Evolutionary conservation across 2,329 filamentous ascomycete genomes (phyloP).

Genomic region (Ceratocystis colombiana): DNA sequence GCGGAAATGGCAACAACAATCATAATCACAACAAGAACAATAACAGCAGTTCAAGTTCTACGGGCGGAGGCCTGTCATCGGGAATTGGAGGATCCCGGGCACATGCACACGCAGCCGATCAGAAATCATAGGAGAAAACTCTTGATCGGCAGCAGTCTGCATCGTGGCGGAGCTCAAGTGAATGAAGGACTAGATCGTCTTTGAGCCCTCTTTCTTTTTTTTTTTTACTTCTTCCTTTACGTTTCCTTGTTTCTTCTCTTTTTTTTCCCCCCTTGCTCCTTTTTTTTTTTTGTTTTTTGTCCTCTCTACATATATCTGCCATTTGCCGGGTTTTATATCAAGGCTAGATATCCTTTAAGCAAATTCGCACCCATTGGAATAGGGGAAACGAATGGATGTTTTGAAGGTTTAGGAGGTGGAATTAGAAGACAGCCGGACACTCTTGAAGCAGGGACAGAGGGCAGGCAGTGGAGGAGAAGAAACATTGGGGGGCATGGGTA

Average conservation of each 20-base stretch:
- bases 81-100: constrained; percentile 13
- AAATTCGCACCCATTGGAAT: too few species aligned
- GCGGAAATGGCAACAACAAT: not conserved
- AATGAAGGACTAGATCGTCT: not conserved
- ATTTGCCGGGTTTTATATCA: too few species aligned
- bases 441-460: too few species aligned
- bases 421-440: too few species aligned
- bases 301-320: too few species aligned
- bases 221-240: not conserved
- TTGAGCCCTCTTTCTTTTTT: constrained; percentile 6
- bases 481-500: too few species aligned
- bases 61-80: constrained; percentile 8
- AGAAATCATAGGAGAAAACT: constrained; percentile 19
- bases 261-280: not conserved
- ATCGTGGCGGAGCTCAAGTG: constrained; percentile 8
- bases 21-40: constrained; percentile 15
- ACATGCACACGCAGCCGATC: constrained; percentile 20
- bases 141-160: constrained; percentile 1
- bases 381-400: too few species aligned
- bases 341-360: too few species aligned
- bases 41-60: constrained; percentile 6
- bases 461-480: too few species aligned
- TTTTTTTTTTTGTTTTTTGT: not conserved
- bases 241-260: too few species aligned
- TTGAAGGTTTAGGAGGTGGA: too few species aligned